Evolutionary conservation across 1,284 basidiomycete genomes (phyloP), one percentile per base, ranked within the genome.

Genomic region (Kwoniella shivajii): DNA sequence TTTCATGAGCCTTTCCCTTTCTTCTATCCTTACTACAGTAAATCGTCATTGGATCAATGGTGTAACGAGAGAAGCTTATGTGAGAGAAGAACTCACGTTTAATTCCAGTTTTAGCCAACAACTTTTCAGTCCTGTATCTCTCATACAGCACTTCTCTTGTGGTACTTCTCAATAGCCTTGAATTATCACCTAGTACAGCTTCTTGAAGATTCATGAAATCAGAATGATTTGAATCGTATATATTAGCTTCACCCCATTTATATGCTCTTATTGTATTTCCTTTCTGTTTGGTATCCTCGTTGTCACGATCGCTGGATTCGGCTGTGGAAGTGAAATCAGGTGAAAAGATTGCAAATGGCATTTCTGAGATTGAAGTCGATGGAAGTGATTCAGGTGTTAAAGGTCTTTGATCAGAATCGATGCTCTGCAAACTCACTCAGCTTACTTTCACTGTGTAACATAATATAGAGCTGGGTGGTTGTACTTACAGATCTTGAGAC

Each of bases 131-230:
- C 52, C 75, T 44, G 54, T 71, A 77, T 20, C 54, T 61, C 58
- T 77, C 75, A 50, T 76, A 77, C 54, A 75, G 62, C 38, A 69
- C 68, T 56, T 77, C 71, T 30, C 72, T 59, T 6, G 75, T 75
- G 1, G 47, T 59, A 6, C 48, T 63, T 29, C 65, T 56, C 51
- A 77, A 56, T n/a, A 67, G 65, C 52, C 61, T 64, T 26, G 60
- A 39, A 39, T 62, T 58, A 2, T 50, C 53, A 9, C 56, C 58
- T 18, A 76, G 42, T 27, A 77, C 58, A 20, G 59, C 66, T 26
- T 71, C 65, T 16, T 66, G 50, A 26, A 76, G 51, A 3, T 45
- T 38, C 9, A 52, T 43, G 36, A 74, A 67, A 55, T 77, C 73
- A 30, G 54, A 60, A 31, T 75, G 70, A 9, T 47, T 54, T 0